These are phyloP conservation scores for Candida sp. DNA, from an alignment of 1,139 yeast genomes.

Conservation along the genomic window DNA sequence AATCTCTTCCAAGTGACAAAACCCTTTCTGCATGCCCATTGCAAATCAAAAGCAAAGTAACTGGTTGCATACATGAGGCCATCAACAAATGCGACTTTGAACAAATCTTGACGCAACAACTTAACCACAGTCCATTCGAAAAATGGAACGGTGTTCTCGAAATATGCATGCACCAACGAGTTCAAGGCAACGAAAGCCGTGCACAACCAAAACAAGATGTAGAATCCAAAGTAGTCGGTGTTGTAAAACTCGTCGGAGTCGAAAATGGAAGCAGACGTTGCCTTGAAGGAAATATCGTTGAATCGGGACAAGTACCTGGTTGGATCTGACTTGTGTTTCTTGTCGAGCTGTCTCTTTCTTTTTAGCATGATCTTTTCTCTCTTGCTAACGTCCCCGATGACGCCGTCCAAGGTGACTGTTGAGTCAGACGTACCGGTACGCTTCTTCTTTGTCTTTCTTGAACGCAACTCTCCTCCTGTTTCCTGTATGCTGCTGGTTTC, in stretches of 20 bases:
- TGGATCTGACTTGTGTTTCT: conserved; percentile 7
- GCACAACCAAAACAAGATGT: conserved; percentile 70
- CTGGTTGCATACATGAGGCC: conserved; percentile 67
- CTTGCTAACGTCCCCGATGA: conserved; percentile 10
- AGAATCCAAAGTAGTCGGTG: conserved; percentile 65
- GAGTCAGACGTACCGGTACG: background rate
- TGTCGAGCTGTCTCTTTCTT: conserved; percentile 5
- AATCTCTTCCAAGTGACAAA: conserved; percentile 56
- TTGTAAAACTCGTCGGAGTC: conserved; percentile 45
- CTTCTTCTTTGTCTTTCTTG: conserved; percentile 6
- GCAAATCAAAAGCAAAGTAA: conserved; percentile 61
- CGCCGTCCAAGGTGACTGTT: conserved; percentile 7
- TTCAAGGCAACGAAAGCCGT: conserved; percentile 57
- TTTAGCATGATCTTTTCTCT: conserved; percentile 12
- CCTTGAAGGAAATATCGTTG: conserved; percentile 16
- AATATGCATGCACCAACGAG: conserved; percentile 47
- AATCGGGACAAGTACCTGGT: conserved; percentile 15
- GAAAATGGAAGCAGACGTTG: conserved; percentile 46
- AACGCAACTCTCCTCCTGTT: conserved; percentile 3
- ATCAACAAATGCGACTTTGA: conserved; percentile 72
- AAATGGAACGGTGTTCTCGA: conserved; percentile 27
- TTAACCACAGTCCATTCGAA: conserved; percentile 54
- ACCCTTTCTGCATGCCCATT: conserved; percentile 46
- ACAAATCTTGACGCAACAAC: conserved; percentile 57
- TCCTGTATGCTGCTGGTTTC: background rate